These are phyloP conservation scores for Capsicum rhomboideum DNA, from an alignment of 257 asterid genomes.

Conservation along the genomic window DNA sequence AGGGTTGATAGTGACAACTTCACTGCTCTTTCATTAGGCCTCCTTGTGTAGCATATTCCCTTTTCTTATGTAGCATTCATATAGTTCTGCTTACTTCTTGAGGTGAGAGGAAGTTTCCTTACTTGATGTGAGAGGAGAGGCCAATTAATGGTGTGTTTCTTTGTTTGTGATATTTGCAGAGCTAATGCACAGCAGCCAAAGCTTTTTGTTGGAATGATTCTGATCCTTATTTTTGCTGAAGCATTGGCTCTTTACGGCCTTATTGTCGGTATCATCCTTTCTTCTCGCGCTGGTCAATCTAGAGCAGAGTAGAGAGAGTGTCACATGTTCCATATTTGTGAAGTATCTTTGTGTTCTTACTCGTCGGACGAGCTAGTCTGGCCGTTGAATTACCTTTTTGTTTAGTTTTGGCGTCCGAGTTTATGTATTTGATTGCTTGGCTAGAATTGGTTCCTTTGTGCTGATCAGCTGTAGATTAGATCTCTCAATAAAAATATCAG, in stretches of 20 bases:
- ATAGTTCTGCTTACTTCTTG: background rate
- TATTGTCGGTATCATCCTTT: conserved; percentile 82
- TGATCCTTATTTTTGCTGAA: conserved; percentile 74
- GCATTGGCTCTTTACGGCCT: conserved; percentile 76
- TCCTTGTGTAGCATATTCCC: background rate
- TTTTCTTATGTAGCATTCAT: background rate
- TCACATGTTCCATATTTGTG: background rate
- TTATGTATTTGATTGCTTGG: conserved; percentile 16
- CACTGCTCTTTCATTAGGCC: background rate
- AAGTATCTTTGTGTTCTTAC: conserved; percentile 11
- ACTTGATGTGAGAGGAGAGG: background rate
- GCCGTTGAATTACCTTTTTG: conserved; percentile 7
- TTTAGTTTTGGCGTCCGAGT: conserved; percentile 6
- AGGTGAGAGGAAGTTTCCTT: background rate
- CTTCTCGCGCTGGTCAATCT: conserved; percentile 88
- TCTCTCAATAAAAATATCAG: conserved; percentile 27
- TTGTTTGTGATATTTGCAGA: conserved; percentile 23
- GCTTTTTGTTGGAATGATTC: conserved; percentile 85
- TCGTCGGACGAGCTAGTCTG: conserved; percentile 15
- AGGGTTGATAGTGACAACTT: background rate
- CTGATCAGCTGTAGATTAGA: conserved; percentile 18
- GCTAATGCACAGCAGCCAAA: conserved; percentile 82
- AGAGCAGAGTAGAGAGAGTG: conserved; percentile 62
- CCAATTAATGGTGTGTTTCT: background rate
- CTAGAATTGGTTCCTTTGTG: conserved; percentile 5